Base-by-base conservation (phyloP, 345 rosid genomes). In the Cardamine chenopodiifolia region DNA sequence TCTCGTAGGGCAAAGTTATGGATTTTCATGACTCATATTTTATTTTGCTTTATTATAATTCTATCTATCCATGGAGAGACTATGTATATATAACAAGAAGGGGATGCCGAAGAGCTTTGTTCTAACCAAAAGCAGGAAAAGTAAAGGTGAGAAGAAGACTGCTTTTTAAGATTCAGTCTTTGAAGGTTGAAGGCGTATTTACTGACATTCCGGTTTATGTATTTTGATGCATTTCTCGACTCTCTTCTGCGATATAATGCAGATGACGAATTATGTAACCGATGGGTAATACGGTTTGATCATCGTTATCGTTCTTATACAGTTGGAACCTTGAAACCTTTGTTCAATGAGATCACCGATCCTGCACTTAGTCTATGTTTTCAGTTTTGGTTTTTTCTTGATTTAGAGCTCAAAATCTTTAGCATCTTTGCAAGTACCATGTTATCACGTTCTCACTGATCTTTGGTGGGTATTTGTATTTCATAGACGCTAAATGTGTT, bases 21-120 rank as follows among this genome's bases (percentile, higher is more conserved):
- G 26, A 25, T 25, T 25, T 25, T 25, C 26, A 25, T 25, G 26
- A 25, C 26, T 25, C 37, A 20, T 45, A 48, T 54, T 62, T 62
- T 34, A 10, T 52, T 35, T 5, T 48, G 25, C 19, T 25, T 55
- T 64, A 26, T 55, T 19, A 48, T 57, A 37, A 71, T 9, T 44
- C 25, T 75, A 62, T 68, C 70, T 60, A 22, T 58, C 63, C 13
- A 64, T 66, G 53, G 71, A 71, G 71, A 71, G 62, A 37, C 17
- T 19, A 48, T 77, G 68, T 78, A 66, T 39, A 78, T 78, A 78
- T 77, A 57, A 71, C 77, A 66, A 65, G 73, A 77, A 76, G 17
- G 62, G 52, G 80, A 71, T 71, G 68, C 49, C 25, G 31, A 49
- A 65, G 47, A 70, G 60, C 75, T 54, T 77, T 77, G 44, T 70